Base-by-base conservation (phyloP, 2,329 filamentous ascomycete species). In the Geosmithia putterillii region DNA sequence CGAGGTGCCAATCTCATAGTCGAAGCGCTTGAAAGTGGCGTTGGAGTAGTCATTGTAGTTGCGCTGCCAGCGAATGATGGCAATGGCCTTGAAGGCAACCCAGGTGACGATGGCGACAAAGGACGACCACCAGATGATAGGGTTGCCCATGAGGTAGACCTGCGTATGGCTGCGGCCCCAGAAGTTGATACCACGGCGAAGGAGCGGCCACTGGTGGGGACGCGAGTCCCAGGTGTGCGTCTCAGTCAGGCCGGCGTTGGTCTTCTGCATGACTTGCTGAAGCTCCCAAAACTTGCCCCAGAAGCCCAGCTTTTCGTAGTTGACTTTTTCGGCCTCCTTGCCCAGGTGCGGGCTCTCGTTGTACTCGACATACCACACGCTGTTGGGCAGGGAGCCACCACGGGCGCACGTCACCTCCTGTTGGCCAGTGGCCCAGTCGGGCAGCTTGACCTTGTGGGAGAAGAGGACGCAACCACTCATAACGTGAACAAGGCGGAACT, bases 191-290 rank as follows among this genome's bases (percentile, higher is more conserved):
- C 92, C 92, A 48, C 92, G 86, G 52, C 79, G 79, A 42, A 98
- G 78, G 45, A 94, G 76, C 19, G 92, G 92, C 92, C 92, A 98
- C 7, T 88, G 90, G 28, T 80, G 78, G 25, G 92, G 92, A 39
- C 92, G 85, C 40, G 92, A 96, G 61, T 98, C 92, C 92, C 94
- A 98, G 42, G 89, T 87, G 59, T 98, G 92, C 17, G 89, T 95
- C 57, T 98, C 92, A 21, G 92, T 86, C 41, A 98, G 78, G 38
- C 92, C 92, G 25, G 92, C 92, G 58, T 98, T 98, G 32, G 92
- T 98, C 55, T 76, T 88, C 92, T 92, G 98, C 92, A 98, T 98
- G 50, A 98, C 92, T 63, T 85, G 82, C 60, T 98, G 89, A 38
- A 98, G 74, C 66, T 98, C 92, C 79, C 83, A 88, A 70, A 98